phyloP scores from a whole-genome alignment of 768 basidiomycete species.

The Mycena kentingensis region DNA sequence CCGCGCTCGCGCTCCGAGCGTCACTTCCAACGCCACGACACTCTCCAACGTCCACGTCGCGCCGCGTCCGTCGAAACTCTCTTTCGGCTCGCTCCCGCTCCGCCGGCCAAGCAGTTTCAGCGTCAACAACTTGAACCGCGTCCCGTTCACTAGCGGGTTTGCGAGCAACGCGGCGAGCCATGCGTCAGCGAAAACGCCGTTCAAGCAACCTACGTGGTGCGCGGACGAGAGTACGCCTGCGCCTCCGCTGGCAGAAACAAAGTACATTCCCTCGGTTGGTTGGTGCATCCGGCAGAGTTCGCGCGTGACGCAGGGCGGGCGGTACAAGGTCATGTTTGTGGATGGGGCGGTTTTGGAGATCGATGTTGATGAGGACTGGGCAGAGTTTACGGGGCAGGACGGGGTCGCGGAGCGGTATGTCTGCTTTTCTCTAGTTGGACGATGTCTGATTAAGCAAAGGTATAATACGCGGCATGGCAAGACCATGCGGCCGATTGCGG shows the following conservation, averaged over 20 bases:
- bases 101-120: neutral
- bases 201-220: constrained; percentile 23
- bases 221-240: constrained; percentile 19
- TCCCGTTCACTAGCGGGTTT: neutral
- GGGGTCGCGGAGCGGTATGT: constrained; percentile 35
- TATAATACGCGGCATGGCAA: constrained; percentile 37
- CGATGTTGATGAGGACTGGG: constrained; percentile 46
- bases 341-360: constrained; percentile 43
- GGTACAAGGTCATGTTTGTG: constrained; percentile 46
- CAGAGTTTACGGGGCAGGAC: constrained; percentile 32
- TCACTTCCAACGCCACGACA: neutral
- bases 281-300: constrained; percentile 46
- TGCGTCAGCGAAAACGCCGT: constrained; percentile 14
- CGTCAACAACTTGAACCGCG: too few relatives aligned
- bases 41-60: neutral
- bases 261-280: constrained; percentile 42
- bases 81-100: neutral
- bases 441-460: constrained; percentile 23
- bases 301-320: constrained; percentile 41
- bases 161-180: constrained; percentile 11
- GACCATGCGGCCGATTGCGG: constrained; percentile 34
- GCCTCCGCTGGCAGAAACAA: constrained; percentile 31
- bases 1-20: neutral
- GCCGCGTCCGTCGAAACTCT: neutral
- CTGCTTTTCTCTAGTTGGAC: neutral